phyloP scores from a whole-genome alignment of 2,329 filamentous ascomycete species.

The Curvularia spicifera region DNA sequence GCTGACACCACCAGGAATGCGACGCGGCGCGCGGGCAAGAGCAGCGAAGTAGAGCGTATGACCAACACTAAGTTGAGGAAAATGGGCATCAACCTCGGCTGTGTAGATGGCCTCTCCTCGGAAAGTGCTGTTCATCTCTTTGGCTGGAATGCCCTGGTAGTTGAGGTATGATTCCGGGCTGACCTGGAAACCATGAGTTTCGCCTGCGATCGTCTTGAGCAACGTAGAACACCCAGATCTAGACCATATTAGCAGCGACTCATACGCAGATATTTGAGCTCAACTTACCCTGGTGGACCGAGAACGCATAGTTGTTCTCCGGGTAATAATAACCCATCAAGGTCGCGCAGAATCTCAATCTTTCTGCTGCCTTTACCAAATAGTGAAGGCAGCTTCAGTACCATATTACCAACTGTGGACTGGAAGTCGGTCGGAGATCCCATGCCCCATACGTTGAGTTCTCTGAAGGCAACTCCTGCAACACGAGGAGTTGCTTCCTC shows the following conservation, averaged over 20 bases:
- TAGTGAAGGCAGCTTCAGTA: conserved; percentile 65
- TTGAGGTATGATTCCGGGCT: conserved; percentile 75
- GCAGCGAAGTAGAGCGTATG: conserved; percentile 81
- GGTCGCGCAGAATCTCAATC: conserved; percentile 69
- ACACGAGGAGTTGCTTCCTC: conserved; percentile 59
- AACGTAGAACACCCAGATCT: conserved; percentile 76
- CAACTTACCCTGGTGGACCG: conserved; percentile 62
- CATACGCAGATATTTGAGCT: no score
- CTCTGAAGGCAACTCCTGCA: conserved; percentile 68
- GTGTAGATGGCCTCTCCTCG: conserved; percentile 85
- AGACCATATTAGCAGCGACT: conserved; percentile 4
- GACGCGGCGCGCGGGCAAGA: conserved; percentile 61
- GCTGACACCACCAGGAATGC: conserved; percentile 63
- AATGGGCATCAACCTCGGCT: conserved; percentile 80
- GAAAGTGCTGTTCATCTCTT: conserved; percentile 77
- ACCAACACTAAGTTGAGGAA: conserved; percentile 75
- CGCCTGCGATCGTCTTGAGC: conserved; percentile 80
- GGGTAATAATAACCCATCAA: conserved; percentile 70
- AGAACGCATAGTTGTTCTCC: conserved; percentile 77
- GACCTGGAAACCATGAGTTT: conserved; percentile 78
- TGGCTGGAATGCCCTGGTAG: conserved; percentile 74
- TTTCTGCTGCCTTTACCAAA: conserved; percentile 56
- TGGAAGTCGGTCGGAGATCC: conserved; percentile 72
- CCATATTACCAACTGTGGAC: conserved; percentile 66
- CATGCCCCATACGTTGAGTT: conserved; percentile 69